A percentile compares a stretch with the other conserved stretches of the same genome.
Conservation (phyloP, 1,139 yeast genomes). For the Debaryomyces subglobosus region DNA sequence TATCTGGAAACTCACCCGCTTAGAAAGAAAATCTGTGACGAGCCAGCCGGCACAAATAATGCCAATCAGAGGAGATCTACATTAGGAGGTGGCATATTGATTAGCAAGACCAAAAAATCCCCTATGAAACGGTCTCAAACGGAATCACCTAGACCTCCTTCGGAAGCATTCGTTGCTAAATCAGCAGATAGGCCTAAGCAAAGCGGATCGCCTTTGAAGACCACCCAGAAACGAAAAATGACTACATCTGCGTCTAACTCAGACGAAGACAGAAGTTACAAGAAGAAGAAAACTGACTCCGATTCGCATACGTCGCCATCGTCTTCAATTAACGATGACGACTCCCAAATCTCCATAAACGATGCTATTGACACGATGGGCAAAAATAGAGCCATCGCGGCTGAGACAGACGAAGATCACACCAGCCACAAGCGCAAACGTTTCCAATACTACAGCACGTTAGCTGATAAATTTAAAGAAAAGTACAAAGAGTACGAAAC, state of each 20-base stretch:
- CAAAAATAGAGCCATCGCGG: not conserved
- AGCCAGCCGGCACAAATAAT: conserved; percentile 12
- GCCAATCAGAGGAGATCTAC: conserved; percentile 15
- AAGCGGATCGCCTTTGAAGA: conserved; percentile 8
- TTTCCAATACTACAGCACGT: conserved; percentile 26
- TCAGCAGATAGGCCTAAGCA: conserved; percentile 1
- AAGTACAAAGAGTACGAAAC: conserved; percentile 44
- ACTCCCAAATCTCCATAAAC: conserved; percentile 12
- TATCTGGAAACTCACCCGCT: conserved; percentile 50
- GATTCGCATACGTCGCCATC: conserved; percentile 34
- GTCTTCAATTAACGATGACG: conserved; percentile 28
- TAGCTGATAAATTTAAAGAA: conserved; percentile 39
- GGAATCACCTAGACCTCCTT: conserved; percentile 19
- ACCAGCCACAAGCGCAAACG: conserved; percentile 12
- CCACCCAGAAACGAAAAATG: conserved; percentile 4
- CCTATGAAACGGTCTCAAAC: conserved; percentile 23
- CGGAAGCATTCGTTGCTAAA: conserved; percentile 1
- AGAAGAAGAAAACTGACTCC: conserved; percentile 15
- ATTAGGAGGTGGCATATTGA: conserved; percentile 28
- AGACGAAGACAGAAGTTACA: conserved; percentile 18
- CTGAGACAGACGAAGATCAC: conserved; percentile 9
- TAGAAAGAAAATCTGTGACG: conserved; percentile 38
- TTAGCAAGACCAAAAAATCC: conserved; percentile 12
- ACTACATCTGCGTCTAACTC: conserved; percentile 11
- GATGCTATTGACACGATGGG: conserved; percentile 4